Conservation (phyloP, 2,329 filamentous ascomycete genomes). For the Balansia obtecta region DNA sequence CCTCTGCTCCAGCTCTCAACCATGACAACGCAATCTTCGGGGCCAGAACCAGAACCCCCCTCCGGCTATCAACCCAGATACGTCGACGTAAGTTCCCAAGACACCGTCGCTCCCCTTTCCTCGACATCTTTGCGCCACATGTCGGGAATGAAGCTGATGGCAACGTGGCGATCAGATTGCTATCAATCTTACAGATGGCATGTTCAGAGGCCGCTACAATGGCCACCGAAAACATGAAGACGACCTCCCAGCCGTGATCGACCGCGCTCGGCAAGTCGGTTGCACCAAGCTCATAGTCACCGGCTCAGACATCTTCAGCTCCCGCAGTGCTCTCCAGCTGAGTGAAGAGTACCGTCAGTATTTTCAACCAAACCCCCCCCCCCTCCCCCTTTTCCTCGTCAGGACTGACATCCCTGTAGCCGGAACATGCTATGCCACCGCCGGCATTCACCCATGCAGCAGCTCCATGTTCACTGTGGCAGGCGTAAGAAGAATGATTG, state of each 20-base stretch:
- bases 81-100: constrained; percentile 40
- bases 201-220: constrained; percentile 76
- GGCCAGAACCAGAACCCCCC: constrained; percentile 5
- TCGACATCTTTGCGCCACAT: not conserved
- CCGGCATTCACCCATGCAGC: constrained; percentile 88
- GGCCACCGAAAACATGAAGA: constrained; percentile 63
- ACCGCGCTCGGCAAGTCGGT: constrained; percentile 63
- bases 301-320: constrained; percentile 74
- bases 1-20: constrained; percentile 5
- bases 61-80: constrained; percentile 35
- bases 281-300: constrained; percentile 89
- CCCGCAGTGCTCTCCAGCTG: constrained; percentile 59
- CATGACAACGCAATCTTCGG: constrained; percentile 16
- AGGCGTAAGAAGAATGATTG: constrained; percentile 32
- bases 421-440: constrained; percentile 73
- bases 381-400: constrained; percentile 2
- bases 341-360: constrained; percentile 61
- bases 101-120: no score
- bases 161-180: constrained; percentile 48
- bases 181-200: constrained; percentile 89
- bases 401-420: constrained; percentile 32
- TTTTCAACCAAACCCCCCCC: not conserved
- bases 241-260: constrained; percentile 65
- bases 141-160: not conserved
- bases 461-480: constrained; percentile 61